These are phyloP conservation scores for Debaryomycetaceae sp. DNA, from an alignment of 1,139 yeast species.

Conservation along the genomic window DNA sequence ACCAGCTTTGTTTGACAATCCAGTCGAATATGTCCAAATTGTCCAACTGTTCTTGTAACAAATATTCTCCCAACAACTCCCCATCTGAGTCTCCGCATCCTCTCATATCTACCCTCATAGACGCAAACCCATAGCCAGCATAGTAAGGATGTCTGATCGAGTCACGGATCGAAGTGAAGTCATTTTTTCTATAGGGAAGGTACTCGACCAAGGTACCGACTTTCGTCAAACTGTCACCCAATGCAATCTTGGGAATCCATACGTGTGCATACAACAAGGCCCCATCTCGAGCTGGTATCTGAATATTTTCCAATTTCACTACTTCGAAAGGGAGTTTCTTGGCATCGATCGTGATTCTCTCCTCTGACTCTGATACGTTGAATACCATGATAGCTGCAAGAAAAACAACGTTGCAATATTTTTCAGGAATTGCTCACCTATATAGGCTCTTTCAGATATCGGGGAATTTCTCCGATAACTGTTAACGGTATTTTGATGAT, in stretches of 20 bases:
- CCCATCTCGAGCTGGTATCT: conserved; percentile 34
- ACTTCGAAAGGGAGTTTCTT: conserved; percentile 22
- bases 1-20: conserved; percentile 34
- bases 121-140: conserved; percentile 41
- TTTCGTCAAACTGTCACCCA: conserved; percentile 7
- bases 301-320: conserved; percentile 26
- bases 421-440: too few species aligned
- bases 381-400: background rate
- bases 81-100: conserved; percentile 40
- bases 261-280: conserved; percentile 29
- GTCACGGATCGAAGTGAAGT: conserved; percentile 37
- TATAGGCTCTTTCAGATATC: too few species aligned
- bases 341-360: conserved; percentile 16
- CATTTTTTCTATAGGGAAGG: conserved; percentile 42
- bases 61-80: conserved; percentile 34
- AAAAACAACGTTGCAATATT: too few species aligned
- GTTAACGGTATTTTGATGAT: too few species aligned
- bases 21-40: conserved; percentile 37
- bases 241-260: conserved; percentile 31
- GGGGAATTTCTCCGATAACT: too few species aligned
- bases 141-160: conserved; percentile 39
- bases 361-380: conserved; percentile 20
- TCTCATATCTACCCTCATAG: conserved; percentile 41
- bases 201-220: conserved; percentile 38
- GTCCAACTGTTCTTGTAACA: conserved; percentile 38